phyloP scores from a whole-genome alignment of 148 eudicot species.

The Cornus suecica region DNA sequence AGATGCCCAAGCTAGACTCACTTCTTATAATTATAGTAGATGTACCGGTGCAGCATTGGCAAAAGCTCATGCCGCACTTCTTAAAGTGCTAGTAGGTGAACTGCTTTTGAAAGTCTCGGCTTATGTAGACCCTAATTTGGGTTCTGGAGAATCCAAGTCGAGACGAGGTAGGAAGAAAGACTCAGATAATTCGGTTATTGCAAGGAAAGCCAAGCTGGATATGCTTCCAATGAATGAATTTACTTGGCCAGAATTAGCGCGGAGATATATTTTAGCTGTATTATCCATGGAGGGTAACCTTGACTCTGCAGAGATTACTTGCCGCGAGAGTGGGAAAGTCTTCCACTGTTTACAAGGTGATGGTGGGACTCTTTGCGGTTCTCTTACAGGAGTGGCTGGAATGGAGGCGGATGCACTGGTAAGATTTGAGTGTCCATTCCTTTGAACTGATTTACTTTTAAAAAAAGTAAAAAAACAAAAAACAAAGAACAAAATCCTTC shows the following conservation, averaged over 20 bases:
- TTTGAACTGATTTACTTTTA: conserved; percentile 5
- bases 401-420: conserved; percentile 60
- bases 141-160: conserved; percentile 44
- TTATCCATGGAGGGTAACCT: conserved; percentile 48
- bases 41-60: conserved; percentile 33
- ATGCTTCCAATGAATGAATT: conserved; percentile 48
- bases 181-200: conserved; percentile 27
- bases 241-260: conserved; percentile 63
- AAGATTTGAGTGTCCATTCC: conserved; percentile 22
- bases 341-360: conserved; percentile 58
- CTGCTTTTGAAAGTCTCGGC: conserved; percentile 36
- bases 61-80: conserved; percentile 37
- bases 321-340: conserved; percentile 44
- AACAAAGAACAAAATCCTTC: no score
- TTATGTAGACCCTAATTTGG: conserved; percentile 42
- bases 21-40: conserved; percentile 5
- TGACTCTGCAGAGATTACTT: conserved; percentile 44
- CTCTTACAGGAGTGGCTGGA: conserved; percentile 50
- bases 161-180: conserved; percentile 50
- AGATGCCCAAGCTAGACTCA: conserved; percentile 6
- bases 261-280: conserved; percentile 46
- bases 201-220: conserved; percentile 40
- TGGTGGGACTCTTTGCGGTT: conserved; percentile 55
- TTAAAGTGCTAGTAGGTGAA: conserved; percentile 40
- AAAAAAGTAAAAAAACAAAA: no score